Percentiles rank a stretch among this genome's conserved stretches.
Evolutionary conservation across 306 rosid genomes (phyloP).

Genomic region (Aeschynomene evenia): DNA sequence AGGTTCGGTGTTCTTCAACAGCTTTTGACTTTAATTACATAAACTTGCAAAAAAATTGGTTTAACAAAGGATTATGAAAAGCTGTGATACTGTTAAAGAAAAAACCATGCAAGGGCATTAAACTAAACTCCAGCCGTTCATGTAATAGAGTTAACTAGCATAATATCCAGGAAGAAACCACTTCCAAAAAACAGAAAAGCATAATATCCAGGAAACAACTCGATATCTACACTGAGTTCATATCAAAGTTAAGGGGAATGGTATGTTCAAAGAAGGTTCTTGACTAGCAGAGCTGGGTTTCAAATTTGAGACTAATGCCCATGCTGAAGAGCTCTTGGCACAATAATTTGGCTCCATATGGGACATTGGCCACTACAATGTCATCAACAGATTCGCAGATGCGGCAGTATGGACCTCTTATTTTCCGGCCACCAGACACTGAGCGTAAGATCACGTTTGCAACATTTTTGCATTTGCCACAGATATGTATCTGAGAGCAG

Average conservation of each 20-base stretch:
- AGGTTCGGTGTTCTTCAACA: no score
- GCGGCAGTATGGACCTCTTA: constrained; percentile 90
- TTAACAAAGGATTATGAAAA: background rate
- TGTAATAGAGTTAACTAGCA: background rate
- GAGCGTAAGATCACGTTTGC: constrained; percentile 74
- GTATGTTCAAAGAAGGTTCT: background rate
- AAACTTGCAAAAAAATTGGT: background rate
- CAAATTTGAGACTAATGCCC: constrained; percentile 90
- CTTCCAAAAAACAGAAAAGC: no score
- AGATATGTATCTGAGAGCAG: constrained; percentile 79
- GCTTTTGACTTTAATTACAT: background rate
- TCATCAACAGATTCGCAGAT: constrained; percentile 71
- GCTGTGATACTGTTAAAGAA: background rate
- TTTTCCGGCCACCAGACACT: constrained; percentile 70
- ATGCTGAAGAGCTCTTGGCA: constrained; percentile 95
- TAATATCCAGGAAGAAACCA: constrained; percentile 18
- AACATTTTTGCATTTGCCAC: constrained; percentile 69
- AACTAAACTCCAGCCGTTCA: background rate
- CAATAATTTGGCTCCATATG: constrained; percentile 86
- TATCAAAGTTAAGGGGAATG: background rate
- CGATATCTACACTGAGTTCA: constrained; percentile 26
- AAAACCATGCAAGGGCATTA: background rate
- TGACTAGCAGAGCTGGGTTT: constrained; percentile 66
- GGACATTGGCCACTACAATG: constrained; percentile 71
- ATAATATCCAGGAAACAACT: constrained; percentile 18